These are phyloP conservation scores for Aspergillus texensis DNA, from an alignment of 2,329 filamentous ascomycete genomes.

Conservation along the genomic window DNA sequence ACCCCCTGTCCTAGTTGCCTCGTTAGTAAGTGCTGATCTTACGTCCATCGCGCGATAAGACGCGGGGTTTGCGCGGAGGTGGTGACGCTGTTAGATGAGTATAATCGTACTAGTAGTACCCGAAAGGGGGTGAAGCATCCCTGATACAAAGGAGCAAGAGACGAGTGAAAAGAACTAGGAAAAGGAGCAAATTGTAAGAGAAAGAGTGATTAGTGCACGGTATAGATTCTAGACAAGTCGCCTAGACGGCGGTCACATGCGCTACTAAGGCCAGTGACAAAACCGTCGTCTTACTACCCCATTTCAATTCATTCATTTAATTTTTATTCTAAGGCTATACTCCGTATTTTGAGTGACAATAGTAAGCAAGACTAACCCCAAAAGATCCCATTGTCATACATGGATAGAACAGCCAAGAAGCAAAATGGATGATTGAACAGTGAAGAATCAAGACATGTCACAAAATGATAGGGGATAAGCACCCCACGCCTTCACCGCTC, in stretches of 20 bases:
- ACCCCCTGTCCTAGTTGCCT: not conserved
- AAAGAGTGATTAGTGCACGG: not conserved
- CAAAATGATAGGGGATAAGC: not conserved
- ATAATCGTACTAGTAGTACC: not conserved
- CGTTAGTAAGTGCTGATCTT: not conserved
- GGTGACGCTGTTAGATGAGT: not conserved
- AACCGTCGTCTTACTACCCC: not conserved
- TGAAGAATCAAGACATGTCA: too few species aligned
- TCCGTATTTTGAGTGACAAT: not conserved
- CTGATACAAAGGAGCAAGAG: too few species aligned
- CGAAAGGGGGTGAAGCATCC: not conserved
- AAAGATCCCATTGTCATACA: not conserved
- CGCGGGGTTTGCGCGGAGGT: conserved; percentile 1
- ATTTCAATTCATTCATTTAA: not conserved
- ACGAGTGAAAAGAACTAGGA: not conserved
- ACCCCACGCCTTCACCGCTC: not conserved
- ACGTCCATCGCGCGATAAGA: conserved; percentile 10
- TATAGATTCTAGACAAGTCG: not conserved
- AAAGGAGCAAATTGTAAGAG: too few species aligned
- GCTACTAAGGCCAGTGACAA: not conserved
- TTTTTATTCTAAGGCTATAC: not conserved
- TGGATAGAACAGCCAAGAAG: not conserved
- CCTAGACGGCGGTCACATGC: not conserved
- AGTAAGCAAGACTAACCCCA: not conserved
- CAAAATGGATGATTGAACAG: not conserved